Conservation (phyloP, 73 alveolate species). For the Stentor roeselii region DNA sequence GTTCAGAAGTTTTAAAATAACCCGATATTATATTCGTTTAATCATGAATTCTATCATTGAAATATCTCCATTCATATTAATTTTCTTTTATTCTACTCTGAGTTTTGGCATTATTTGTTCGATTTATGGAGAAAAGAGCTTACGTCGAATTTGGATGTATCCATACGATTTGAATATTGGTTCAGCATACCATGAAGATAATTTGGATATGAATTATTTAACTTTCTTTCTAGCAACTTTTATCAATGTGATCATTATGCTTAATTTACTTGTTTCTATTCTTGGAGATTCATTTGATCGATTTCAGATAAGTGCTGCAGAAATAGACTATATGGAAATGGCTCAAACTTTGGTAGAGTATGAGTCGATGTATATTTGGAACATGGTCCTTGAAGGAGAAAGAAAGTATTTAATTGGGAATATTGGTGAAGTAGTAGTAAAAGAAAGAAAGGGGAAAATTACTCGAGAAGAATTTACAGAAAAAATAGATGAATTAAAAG, state of each 20-base stretch:
- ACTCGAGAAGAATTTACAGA: no score
- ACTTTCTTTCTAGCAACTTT: background rate
- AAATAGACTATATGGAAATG: constrained; percentile 7
- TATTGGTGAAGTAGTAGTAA: no score
- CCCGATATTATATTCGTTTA: background rate
- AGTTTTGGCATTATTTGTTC: background rate
- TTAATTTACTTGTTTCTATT: constrained; percentile 4
- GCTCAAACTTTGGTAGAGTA: background rate
- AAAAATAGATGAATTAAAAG: no score
- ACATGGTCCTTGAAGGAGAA: background rate
- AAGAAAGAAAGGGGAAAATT: no score
- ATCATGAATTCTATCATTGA: background rate
- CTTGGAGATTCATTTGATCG: background rate
- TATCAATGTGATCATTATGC: background rate
- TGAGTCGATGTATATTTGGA: background rate
- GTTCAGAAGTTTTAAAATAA: background rate
- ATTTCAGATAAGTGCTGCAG: background rate
- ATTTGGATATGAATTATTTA: no score
- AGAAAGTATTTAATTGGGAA: no score
- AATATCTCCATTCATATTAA: background rate
- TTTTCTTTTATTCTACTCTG: background rate
- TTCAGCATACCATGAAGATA: background rate
- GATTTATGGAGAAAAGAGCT: no score
- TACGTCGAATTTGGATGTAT: no score
- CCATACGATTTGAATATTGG: background rate